Base-by-base conservation (phyloP, 2,329 filamentous ascomycete genomes). In the Epichloe baconii region DNA sequence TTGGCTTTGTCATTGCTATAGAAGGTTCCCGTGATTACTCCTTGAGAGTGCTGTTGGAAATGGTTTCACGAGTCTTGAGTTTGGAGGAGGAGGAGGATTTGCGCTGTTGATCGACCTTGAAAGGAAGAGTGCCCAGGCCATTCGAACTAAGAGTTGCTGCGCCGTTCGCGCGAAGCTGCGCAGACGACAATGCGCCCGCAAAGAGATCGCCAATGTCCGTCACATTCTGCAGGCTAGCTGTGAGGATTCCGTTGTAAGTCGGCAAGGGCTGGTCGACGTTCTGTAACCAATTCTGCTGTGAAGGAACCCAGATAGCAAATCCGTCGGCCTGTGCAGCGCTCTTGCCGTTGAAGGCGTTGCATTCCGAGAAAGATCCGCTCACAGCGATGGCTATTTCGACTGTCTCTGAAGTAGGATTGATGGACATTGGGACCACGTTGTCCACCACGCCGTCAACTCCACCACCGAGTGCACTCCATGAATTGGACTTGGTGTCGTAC, bases 241-340 rank as follows among this genome's bases (percentile, higher is more conserved):
- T 85, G 44, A 98, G 74, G 51, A 82, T 71, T 38, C 93, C 94
- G 52, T 76, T 75, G 59, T 94, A 78, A 6, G 78, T 74, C 50
- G 86, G 81, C 35, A 82, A 75, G 7, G 78, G 69, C 6, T 79
- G 71, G 37, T 81, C 67, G 17, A 96, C 70, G 58, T 94, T 93
- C 62, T 88, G 81, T 15, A 98, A 74, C 93, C 93, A 98, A 63
- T 93, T 93, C 52, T 75, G 77, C 55, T 78, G 75, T 3, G 89
- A 94, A 3, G 87, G 87, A 7, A 97, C 84, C 93, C 93, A 98
- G 38, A 97, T 75, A 14, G 88, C 91, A 61, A 98, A 88, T 2
- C 90, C 89, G 48, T 80, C 68, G 0, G 82, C 85, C 8, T 76
- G 61, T 31, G 83, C 74, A 10, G 80, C 77, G 6, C 74, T 66